phyloP scores from a whole-genome alignment of 2,329 filamentous ascomycete genomes.

The Pseudopithomyces chartarum region DNA sequence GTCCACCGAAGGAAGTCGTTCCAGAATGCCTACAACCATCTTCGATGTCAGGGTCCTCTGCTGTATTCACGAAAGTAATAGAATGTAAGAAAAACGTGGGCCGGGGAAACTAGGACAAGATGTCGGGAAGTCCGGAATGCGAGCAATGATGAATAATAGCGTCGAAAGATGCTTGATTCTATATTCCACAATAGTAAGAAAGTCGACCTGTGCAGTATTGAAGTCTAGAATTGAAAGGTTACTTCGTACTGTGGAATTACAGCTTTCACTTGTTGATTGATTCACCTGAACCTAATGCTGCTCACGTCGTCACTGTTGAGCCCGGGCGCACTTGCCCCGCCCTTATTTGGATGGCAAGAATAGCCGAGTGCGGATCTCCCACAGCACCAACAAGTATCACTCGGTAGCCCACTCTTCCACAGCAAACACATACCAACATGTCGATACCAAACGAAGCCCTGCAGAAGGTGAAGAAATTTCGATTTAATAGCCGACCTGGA shows the following conservation, averaged over 20 bases:
- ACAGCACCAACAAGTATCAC: not conserved
- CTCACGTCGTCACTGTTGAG: conserved; percentile 12
- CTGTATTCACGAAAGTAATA: not conserved
- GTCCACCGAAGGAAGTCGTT: conserved; percentile 50
- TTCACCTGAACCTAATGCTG: conserved; percentile 2
- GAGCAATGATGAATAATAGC: not conserved
- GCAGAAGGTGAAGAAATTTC: conserved; percentile 71
- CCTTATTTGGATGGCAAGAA: conserved; percentile 1
- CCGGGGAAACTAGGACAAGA: not conserved
- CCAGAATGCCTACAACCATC: conserved; percentile 38
- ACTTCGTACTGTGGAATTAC: not conserved
- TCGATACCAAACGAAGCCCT: conserved; percentile 92
- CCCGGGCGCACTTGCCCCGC: conserved; percentile 1
- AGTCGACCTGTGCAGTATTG: not conserved
- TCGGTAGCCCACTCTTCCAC: conserved; percentile 4
- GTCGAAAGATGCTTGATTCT: not conserved
- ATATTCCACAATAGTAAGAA: not conserved
- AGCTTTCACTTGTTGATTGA: not conserved
- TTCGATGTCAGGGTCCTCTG: not conserved
- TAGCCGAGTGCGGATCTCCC: conserved; percentile 12
- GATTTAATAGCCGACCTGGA: not conserved
- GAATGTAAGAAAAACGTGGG: not conserved
- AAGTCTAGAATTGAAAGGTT: not conserved
- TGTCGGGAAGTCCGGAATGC: conserved; percentile 3
- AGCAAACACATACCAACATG: conserved; percentile 61